A percentile compares a stretch with the other conserved stretches of the same genome.
Conservation (phyloP, 1,284 basidiomycete species). For the Boletellus sp. region DNA sequence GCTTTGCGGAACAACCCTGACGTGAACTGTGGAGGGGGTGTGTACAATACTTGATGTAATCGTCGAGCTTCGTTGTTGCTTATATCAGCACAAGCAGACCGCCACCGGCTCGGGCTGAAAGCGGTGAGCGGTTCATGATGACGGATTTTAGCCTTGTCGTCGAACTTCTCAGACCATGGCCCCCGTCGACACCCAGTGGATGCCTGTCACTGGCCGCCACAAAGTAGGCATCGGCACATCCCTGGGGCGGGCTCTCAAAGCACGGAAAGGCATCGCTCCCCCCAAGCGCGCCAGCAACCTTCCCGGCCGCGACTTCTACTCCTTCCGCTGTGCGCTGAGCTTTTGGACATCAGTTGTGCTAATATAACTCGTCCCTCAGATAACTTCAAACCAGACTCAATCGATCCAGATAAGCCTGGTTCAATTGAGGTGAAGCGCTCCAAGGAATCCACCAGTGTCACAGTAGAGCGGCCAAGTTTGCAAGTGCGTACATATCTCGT, state of each 20-base stretch:
- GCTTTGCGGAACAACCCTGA: constrained; percentile 17
- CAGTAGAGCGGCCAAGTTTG: constrained; percentile 59
- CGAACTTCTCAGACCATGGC: constrained; percentile 40
- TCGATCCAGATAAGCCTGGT: constrained; percentile 61
- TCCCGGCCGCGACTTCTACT: constrained; percentile 64
- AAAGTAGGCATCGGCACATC: constrained; percentile 55
- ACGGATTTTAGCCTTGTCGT: constrained; percentile 15
- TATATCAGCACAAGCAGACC: constrained; percentile 24
- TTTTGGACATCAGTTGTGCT: constrained; percentile 6
- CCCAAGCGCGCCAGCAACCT: constrained; percentile 41
- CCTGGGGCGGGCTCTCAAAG: constrained; percentile 54
- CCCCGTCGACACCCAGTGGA: constrained; percentile 46
- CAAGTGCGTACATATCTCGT: constrained; percentile 40
- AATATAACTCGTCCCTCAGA: constrained; percentile 39
- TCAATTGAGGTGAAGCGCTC: constrained; percentile 54
- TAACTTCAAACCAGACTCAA: constrained; percentile 67
- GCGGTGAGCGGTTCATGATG: constrained; percentile 14
- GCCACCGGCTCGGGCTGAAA: constrained; percentile 4
- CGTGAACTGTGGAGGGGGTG: background rate
- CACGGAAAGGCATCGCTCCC: constrained; percentile 48
- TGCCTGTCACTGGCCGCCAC: constrained; percentile 52
- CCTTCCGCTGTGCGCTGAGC: constrained; percentile 58
- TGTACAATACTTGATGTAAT: background rate
- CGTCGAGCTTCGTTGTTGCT: constrained; percentile 11
- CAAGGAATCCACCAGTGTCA: constrained; percentile 47